phyloP scores from a whole-genome alignment of 768 basidiomycete species.

The Cantharellus cinnabarinus region DNA sequence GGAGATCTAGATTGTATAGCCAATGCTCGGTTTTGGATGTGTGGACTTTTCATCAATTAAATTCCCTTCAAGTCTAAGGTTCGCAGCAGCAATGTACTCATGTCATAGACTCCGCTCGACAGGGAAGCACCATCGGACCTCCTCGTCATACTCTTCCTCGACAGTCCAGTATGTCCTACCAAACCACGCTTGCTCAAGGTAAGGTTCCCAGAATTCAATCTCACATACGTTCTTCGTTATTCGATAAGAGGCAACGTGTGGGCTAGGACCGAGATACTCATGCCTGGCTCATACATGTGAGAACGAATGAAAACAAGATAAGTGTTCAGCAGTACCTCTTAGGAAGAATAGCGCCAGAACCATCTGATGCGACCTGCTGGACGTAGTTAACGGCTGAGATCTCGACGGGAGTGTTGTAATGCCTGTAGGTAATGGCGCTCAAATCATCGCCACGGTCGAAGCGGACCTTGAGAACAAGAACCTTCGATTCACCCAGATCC shows the following conservation, averaged over 20 bases:
- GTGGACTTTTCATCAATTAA: too few relatives aligned
- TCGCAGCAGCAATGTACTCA: too few relatives aligned
- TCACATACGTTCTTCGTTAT: background rate
- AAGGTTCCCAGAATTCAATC: background rate
- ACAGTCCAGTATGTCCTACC: background rate
- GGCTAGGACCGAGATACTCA: background rate
- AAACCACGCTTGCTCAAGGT: background rate
- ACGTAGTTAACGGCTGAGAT: background rate
- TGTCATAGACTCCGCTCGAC: background rate
- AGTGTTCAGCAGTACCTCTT: background rate
- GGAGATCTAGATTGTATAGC: background rate
- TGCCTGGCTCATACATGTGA: background rate
- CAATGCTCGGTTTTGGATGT: too few relatives aligned
- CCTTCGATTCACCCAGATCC: too few relatives aligned
- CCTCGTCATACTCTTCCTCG: background rate
- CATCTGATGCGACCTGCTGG: background rate
- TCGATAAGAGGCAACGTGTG: background rate
- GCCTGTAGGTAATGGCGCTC: background rate
- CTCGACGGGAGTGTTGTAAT: background rate
- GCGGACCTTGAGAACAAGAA: background rate
- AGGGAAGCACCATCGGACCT: background rate
- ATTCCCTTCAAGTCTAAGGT: too few relatives aligned
- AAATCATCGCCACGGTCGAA: background rate
- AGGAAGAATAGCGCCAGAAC: background rate
- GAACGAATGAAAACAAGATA: background rate